Evolutionary conservation across 2,329 filamentous ascomycete species (phyloP).

Genomic region (Scortechinia acanthostroma): DNA sequence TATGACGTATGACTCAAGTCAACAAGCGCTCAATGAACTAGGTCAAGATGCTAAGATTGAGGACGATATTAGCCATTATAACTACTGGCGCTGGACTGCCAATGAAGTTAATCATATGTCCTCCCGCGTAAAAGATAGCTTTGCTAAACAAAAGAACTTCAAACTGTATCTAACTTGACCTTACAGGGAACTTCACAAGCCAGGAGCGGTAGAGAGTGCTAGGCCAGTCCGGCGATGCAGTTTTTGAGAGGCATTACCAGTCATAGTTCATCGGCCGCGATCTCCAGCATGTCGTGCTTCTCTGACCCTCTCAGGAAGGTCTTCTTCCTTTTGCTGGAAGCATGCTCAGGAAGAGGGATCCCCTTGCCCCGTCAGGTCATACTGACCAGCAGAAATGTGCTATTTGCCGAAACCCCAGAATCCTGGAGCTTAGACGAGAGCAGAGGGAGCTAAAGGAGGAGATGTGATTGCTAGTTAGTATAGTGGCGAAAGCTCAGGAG

Average conservation of each 20-base stretch:
- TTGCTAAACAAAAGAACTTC: not conserved
- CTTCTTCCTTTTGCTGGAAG: constrained; percentile 10
- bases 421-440: constrained; percentile 12
- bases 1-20: constrained; percentile 16
- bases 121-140: constrained; percentile 1
- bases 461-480: constrained; percentile 13
- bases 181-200: constrained; percentile 13
- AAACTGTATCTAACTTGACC: constrained; percentile 7
- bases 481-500: constrained; percentile 9
- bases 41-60: constrained; percentile 13
- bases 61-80: constrained; percentile 16
- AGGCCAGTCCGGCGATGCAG: constrained; percentile 10
- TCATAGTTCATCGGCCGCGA: constrained; percentile 13
- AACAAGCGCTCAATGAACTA: constrained; percentile 12
- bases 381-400: constrained; percentile 9
- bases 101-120: constrained; percentile 16
- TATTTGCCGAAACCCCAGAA: constrained; percentile 10
- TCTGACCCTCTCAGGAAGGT: constrained; percentile 13
- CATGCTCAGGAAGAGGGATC: constrained; percentile 16
- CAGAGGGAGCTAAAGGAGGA: constrained; percentile 14
- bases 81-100: constrained; percentile 13
- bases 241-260: constrained; percentile 17
- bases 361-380: constrained; percentile 10
- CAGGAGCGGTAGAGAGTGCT: constrained; percentile 16
- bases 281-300: constrained; percentile 15